Base-by-base conservation (phyloP, 768 basidiomycete species). In the Lactifluus volemus region DNA sequence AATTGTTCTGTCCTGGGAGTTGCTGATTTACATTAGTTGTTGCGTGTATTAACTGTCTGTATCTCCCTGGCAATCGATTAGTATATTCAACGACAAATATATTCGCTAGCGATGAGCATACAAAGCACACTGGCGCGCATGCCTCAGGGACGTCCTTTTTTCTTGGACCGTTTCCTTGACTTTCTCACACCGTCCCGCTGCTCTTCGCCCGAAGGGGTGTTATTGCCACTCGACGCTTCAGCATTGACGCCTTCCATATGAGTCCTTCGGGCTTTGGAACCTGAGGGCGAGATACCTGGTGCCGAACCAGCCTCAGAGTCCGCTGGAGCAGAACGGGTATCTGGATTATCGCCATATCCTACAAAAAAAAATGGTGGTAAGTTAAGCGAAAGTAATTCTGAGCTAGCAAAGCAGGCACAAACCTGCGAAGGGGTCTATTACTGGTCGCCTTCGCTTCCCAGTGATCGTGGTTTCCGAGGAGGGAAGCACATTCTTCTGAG, bases 361-460 rank as follows among this genome's bases (percentile, higher is more conserved):
- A 63, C 0, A 5, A 47, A 25, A 14, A 50, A 41, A 10, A 17
- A 36, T 34, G 12, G 10, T 34, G 49, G 19, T 32, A 11, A 30
- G 10, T 38, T 10, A 9, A 36, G 4, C 3, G 11, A 38, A 38
- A 38, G 11, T 10, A 39, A 17, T 32, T 41, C 29, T 38, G 54
- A 19, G 41, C 36, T 7, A 4, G 36, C 21, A 17, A 29, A 59
- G 30, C 21, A 8, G 25, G 53, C 12, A 66, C 70, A 70, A 73
- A 84, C 88, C 86, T 59, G 83, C 79, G 65, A 89, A 89, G 5
- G 84, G 84, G 71, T 89, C 87, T 32, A 86, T 68, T 0, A 71
- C 72, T 32, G 78, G 76, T 65, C 84, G 76, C 69, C 79, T 78
- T 34, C 81, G 79, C 69, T 81, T 83, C 59, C 67, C 68, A 30